These are phyloP conservation scores for Phytopythium vexans DNA, from an alignment of 352 stramenopile species.

Conservation along the genomic window DNA sequence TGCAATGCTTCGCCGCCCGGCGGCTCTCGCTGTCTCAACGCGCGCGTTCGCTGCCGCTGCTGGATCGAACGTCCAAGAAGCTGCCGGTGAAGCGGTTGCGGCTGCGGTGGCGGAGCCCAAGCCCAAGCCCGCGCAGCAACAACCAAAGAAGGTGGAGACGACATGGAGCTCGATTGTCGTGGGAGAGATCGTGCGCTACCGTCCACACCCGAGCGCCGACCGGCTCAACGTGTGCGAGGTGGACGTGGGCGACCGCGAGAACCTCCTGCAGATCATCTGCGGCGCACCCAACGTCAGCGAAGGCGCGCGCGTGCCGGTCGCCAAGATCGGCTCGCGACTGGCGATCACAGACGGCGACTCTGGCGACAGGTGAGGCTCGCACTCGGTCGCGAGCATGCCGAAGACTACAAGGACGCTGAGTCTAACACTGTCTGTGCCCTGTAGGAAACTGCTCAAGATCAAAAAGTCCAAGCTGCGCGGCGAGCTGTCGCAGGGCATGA, in stretches of 20 bases:
- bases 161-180: slow-evolving; percentile 70
- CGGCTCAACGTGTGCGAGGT: slow-evolving; percentile 68
- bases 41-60: slow-evolving; percentile 13
- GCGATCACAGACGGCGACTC: slow-evolving; percentile 46
- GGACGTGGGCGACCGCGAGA: slow-evolving; percentile 50
- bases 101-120: slow-evolving; percentile 3
- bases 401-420: slow-evolving; percentile 1
- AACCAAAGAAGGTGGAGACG: slow-evolving; percentile 24
- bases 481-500: slow-evolving; percentile 78
- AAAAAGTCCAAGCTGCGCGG: slow-evolving; percentile 82
- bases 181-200: slow-evolving; percentile 62
- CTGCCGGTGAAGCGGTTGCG: slow-evolving; percentile 4
- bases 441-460: slow-evolving; percentile 79
- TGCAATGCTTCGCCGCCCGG: slow-evolving; percentile 2
- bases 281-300: slow-evolving; percentile 60
- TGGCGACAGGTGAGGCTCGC: slow-evolving; percentile 45
- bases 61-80: background rate
- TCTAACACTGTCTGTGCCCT: slow-evolving; percentile 1
- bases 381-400: background rate
- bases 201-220: slow-evolving; percentile 58
- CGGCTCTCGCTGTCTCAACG: slow-evolving; percentile 1
- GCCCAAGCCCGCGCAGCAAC: slow-evolving; percentile 12
- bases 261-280: slow-evolving; percentile 75
- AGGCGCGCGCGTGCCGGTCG: slow-evolving; percentile 61
- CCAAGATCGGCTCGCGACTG: slow-evolving; percentile 56